Conservation (phyloP, 2,329 filamentous ascomycete genomes). For the Xylariaceae sp. region DNA sequence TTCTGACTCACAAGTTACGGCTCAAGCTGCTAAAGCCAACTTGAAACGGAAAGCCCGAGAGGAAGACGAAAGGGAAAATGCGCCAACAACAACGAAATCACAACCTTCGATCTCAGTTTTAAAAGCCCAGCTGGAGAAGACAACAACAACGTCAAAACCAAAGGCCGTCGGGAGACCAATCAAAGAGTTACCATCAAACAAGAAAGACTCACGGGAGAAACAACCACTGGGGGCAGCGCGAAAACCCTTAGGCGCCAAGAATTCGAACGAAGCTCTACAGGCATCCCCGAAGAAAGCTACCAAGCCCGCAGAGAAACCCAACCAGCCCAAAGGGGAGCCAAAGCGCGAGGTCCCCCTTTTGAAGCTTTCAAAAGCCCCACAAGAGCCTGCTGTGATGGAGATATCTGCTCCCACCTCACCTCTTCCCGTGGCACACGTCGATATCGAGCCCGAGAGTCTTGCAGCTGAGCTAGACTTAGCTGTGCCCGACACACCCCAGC, state of each 20-base stretch:
- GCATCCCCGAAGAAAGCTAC: slow-evolving; percentile 51
- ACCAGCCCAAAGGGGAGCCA: slow-evolving; percentile 37
- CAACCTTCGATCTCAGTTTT: slow-evolving; percentile 23
- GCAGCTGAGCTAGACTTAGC: slow-evolving; percentile 40
- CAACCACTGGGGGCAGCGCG: slow-evolving; percentile 31
- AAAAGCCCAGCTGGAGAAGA: slow-evolving; percentile 29
- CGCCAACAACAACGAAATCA: slow-evolving; percentile 31
- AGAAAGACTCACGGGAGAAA: slow-evolving; percentile 38
- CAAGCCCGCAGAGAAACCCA: slow-evolving; percentile 37
- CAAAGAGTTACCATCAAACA: slow-evolving; percentile 43
- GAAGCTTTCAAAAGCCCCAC: slow-evolving; percentile 16
- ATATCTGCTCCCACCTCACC: slow-evolving; percentile 20
- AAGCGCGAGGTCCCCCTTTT: slow-evolving; percentile 19
- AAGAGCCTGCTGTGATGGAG: slow-evolving; percentile 28
- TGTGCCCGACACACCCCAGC: slow-evolving; percentile 48
- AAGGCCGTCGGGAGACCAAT: slow-evolving; percentile 37
- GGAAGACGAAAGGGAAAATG: slow-evolving; percentile 49
- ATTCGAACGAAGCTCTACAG: slow-evolving; percentile 54
- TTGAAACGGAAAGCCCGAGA: slow-evolving; percentile 57
- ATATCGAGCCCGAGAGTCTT: slow-evolving; percentile 30
- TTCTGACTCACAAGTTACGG: slow-evolving; percentile 12
- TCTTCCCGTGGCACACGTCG: slow-evolving; percentile 21
- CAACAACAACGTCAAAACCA: slow-evolving; percentile 19
- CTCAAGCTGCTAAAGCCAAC: slow-evolving; percentile 40
- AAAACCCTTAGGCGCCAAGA: slow-evolving; percentile 54